Conservation (phyloP, 2,329 filamentous ascomycete genomes). For the Alternaria conjuncta region DNA sequence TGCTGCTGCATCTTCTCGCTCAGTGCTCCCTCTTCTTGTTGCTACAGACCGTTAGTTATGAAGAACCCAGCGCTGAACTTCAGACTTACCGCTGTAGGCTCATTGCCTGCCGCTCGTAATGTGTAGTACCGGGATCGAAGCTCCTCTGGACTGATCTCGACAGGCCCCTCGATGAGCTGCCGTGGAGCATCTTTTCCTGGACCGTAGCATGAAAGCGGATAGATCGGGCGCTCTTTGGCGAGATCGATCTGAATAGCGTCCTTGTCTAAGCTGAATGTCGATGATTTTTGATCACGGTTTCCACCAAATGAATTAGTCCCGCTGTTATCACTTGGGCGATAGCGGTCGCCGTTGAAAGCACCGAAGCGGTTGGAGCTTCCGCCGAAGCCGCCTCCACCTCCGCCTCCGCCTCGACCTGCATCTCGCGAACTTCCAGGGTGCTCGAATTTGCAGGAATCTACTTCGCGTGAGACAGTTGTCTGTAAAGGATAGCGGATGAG, state of each 20-base stretch:
- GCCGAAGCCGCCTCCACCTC: conserved; percentile 34
- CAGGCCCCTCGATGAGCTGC: conserved; percentile 81
- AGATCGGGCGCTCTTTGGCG: conserved; percentile 74
- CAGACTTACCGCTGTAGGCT: conserved; percentile 58
- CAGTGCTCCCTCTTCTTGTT: conserved; percentile 66
- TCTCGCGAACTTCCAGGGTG: conserved; percentile 58
- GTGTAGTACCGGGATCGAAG: conserved; percentile 76
- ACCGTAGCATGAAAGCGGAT: conserved; percentile 86
- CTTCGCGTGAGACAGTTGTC: conserved; percentile 11
- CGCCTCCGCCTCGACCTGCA: conserved; percentile 33
- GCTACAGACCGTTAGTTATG: conserved; percentile 51
- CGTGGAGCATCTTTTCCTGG: conserved; percentile 77
- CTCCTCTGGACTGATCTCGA: conserved; percentile 90
- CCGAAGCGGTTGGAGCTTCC: conserved; percentile 60
- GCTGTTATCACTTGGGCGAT: conserved; percentile 37
- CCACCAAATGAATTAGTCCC: conserved; percentile 45
- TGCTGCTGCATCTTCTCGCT: conserved; percentile 70
- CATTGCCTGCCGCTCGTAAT: conserved; percentile 66
- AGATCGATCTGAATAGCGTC: conserved; percentile 62
- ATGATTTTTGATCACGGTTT: conserved; percentile 24
- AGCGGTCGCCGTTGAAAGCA: conserved; percentile 51
- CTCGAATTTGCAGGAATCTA: conserved; percentile 66
- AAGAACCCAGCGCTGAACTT: not conserved
- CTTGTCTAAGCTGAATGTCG: conserved; percentile 35
- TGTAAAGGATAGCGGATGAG: not conserved